phyloP scores from a whole-genome alignment of 768 basidiomycete species.

The Agrocybe praecox region DNA sequence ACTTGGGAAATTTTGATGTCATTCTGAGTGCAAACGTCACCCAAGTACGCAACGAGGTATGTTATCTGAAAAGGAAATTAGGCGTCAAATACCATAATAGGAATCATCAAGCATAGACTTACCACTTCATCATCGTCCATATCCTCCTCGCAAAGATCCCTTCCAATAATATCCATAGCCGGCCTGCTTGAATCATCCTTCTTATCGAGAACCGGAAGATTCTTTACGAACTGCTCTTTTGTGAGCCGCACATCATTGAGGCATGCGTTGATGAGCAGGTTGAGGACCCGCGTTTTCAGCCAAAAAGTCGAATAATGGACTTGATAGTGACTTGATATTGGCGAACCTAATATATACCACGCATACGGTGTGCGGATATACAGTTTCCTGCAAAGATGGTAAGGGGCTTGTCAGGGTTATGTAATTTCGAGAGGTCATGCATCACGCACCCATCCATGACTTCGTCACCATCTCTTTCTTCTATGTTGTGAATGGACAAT shows the following conservation, averaged over 20 bases:
- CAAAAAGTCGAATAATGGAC: conserved; percentile 50
- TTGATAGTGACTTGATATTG: conserved; percentile 43
- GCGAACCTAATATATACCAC: conserved; percentile 69
- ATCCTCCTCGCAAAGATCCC: conserved; percentile 42
- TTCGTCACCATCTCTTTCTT: conserved; percentile 33
- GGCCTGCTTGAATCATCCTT: conserved; percentile 27
- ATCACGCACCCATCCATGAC: conserved; percentile 29
- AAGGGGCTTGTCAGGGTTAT: neutral
- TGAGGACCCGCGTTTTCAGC: conserved; percentile 49
- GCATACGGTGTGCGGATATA: conserved; percentile 63
- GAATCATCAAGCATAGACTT: conserved; percentile 20
- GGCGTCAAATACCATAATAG: neutral
- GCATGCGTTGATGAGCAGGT: conserved; percentile 44
- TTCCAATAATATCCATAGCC: conserved; percentile 42
- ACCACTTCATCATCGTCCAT: conserved; percentile 50
- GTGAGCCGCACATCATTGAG: conserved; percentile 35
- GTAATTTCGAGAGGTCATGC: neutral
- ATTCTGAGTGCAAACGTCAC: conserved; percentile 32
- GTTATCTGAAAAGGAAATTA: conserved; percentile 33
- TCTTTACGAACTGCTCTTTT: conserved; percentile 39
- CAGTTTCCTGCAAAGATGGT: conserved; percentile 46
- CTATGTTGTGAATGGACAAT: conserved; percentile 7
- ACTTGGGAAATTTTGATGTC: conserved; percentile 37
- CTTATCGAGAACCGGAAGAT: conserved; percentile 29
- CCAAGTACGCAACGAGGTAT: conserved; percentile 42